Conservation (phyloP, 2,329 filamentous ascomycete genomes). For the Pseudogymnoascus sp. region DNA sequence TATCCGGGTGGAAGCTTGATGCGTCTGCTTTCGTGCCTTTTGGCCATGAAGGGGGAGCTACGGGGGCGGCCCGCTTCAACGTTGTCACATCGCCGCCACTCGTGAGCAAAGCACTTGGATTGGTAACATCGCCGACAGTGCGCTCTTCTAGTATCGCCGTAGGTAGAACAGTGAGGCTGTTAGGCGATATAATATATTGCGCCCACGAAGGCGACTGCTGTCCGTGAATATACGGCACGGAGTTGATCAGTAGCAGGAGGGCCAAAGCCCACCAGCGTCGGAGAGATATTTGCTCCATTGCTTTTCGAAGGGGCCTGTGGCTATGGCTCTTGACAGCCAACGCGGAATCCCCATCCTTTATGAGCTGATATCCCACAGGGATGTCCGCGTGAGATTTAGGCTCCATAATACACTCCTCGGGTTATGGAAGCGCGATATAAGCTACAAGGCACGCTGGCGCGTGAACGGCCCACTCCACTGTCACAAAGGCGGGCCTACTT, state of each 20-base stretch:
- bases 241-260: neutral
- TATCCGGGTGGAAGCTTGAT: neutral
- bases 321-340: neutral
- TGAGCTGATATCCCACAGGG: neutral
- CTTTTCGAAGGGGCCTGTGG: neutral
- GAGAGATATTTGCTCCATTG: neutral
- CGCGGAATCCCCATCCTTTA: neutral
- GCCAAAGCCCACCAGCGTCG: slow-evolving; percentile 1
- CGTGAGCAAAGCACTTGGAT: slow-evolving; percentile 32
- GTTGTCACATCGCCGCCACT: slow-evolving; percentile 25
- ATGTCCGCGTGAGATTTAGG: neutral
- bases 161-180: slow-evolving; percentile 28
- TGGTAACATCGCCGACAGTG: slow-evolving; percentile 34
- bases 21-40: neutral
- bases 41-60: slow-evolving; percentile 1
- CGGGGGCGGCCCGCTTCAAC: slow-evolving; percentile 24
- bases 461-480: neutral
- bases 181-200: slow-evolving; percentile 35
- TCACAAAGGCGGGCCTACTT: neutral
- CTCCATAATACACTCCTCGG: neutral
- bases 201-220: slow-evolving; percentile 30
- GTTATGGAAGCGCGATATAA: neutral
- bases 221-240: slow-evolving; percentile 2
- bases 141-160: slow-evolving; percentile 28
- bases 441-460: neutral